phyloP scores from a whole-genome alignment of 441 rosid species.

The Geranium incanum region DNA sequence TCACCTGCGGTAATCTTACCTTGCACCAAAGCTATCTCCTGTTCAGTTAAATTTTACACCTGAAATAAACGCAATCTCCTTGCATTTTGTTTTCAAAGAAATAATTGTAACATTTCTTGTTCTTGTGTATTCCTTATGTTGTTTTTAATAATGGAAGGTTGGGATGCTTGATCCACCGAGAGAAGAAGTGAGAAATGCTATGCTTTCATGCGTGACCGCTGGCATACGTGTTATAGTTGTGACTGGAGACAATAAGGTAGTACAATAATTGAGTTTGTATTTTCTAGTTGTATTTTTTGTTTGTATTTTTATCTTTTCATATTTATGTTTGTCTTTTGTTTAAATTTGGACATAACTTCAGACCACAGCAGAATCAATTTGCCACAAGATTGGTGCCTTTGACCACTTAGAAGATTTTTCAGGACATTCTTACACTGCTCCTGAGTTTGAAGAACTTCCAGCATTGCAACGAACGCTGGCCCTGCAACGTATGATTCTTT shows the following conservation, averaged over 20 bases:
- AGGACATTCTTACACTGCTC: conserved; percentile 82
- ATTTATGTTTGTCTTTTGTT: conserved; percentile 4
- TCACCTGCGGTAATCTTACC: background rate
- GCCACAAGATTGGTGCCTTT: conserved; percentile 93
- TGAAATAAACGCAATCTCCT: background rate
- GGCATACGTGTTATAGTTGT: conserved; percentile 99
- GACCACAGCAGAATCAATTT: conserved; percentile 97
- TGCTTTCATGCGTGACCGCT: conserved; percentile 95
- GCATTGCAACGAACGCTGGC: conserved; percentile 78
- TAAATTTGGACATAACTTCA: conserved; percentile 35
- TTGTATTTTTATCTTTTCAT: conserved; percentile 16
- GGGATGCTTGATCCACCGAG: conserved; percentile 99
- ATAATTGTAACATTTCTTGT: background rate
- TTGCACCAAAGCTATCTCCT: background rate
- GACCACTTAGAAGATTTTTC: conserved; percentile 73
- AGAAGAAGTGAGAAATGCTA: conserved; percentile 93
- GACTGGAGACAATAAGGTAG: conserved; percentile 98
- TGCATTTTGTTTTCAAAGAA: background rate
- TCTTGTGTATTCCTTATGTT: conserved; percentile 7
- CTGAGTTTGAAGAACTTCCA: conserved; percentile 94
- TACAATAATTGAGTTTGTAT: conserved; percentile 14
- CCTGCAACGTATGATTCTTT: conserved; percentile 80
- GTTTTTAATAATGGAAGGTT: conserved; percentile 42
- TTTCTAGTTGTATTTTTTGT: conserved; percentile 10
- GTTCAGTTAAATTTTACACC: background rate